Percentiles rank a stretch among this genome's conserved stretches.
These are phyloP conservation scores for Microdochium trichocladiopsis DNA, from an alignment of 2,329 filamentous ascomycete genomes.

Conservation along the genomic window DNA sequence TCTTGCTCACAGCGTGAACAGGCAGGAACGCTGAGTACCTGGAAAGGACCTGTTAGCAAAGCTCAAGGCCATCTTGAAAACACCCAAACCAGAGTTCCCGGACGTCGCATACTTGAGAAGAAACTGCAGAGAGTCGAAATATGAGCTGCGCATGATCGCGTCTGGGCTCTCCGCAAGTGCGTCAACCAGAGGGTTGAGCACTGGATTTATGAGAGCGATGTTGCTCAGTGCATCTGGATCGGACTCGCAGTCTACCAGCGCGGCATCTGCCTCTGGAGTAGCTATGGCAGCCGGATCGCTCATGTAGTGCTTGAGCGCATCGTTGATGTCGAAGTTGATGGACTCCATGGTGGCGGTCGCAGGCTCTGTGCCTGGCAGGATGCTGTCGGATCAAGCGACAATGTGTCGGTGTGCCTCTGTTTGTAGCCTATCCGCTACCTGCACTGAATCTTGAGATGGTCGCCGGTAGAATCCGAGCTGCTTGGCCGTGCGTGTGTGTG, in stretches of 20 bases:
- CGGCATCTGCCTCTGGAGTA: constrained; percentile 77
- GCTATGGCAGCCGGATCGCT: constrained; percentile 79
- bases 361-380: not conserved
- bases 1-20: constrained; percentile 78
- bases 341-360: constrained; percentile 50
- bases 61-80: too few species aligned
- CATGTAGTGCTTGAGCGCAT: constrained; percentile 94
- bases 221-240: constrained; percentile 79
- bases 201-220: constrained; percentile 66
- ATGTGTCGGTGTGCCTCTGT: not conserved
- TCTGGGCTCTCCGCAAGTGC: constrained; percentile 88
- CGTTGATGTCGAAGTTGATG: constrained; percentile 89
- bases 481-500: too few species aligned
- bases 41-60: constrained; percentile 58
- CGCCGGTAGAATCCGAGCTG: too few species aligned
- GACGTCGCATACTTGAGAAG: constrained; percentile 93
- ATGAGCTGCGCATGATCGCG: constrained; percentile 67
- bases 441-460: too few species aligned
- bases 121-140: constrained; percentile 92
- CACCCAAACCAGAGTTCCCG: too few species aligned
- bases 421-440: too few species aligned
- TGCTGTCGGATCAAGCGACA: not conserved
- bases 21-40: constrained; percentile 80
- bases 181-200: constrained; percentile 88
- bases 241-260: constrained; percentile 85